A percentile compares a stretch with the other conserved stretches of the same genome.
Evolutionary conservation across 306 rosid species (phyloP).

Genomic region (Fagus crenata): DNA sequence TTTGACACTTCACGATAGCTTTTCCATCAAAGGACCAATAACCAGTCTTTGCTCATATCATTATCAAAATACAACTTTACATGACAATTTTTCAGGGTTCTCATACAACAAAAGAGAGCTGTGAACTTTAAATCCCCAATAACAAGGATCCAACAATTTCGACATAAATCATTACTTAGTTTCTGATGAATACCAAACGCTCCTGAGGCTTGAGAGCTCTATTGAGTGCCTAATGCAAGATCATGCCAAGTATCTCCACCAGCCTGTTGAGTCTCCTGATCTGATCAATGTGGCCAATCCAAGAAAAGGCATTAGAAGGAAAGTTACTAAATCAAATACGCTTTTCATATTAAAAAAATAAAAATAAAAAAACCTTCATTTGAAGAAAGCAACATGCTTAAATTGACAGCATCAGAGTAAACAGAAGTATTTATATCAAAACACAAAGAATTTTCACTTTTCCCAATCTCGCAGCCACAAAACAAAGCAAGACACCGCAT

Average conservation of each 20-base stretch:
- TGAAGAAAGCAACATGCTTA: neutral
- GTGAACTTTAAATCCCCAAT: neutral
- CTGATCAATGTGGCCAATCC: conserved; percentile 24
- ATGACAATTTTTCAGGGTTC: neutral
- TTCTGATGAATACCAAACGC: neutral
- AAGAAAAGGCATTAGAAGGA: neutral
- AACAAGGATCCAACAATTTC: neutral
- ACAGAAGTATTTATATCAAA: neutral
- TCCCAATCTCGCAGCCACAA: neutral
- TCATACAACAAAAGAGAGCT: neutral
- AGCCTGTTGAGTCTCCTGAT: conserved; percentile 52
- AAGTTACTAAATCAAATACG: neutral
- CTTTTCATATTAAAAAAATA: too few relatives aligned
- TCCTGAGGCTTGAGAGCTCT: neutral
- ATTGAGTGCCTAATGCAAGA: conserved; percentile 44
- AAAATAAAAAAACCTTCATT: neutral
- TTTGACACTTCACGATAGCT: too few relatives aligned
- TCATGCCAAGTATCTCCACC: conserved; percentile 52
- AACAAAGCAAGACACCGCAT: neutral
- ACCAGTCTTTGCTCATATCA: too few relatives aligned
- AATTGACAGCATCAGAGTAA: neutral
- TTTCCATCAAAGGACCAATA: too few relatives aligned
- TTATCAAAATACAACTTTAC: too few relatives aligned
- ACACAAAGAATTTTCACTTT: neutral
- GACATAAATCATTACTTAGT: neutral